A percentile compares a stretch with the other conserved stretches of the same genome.
Evolutionary conservation across 139 green algal genomes (phyloP).

Genomic region (Tetraselmis striata): DNA sequence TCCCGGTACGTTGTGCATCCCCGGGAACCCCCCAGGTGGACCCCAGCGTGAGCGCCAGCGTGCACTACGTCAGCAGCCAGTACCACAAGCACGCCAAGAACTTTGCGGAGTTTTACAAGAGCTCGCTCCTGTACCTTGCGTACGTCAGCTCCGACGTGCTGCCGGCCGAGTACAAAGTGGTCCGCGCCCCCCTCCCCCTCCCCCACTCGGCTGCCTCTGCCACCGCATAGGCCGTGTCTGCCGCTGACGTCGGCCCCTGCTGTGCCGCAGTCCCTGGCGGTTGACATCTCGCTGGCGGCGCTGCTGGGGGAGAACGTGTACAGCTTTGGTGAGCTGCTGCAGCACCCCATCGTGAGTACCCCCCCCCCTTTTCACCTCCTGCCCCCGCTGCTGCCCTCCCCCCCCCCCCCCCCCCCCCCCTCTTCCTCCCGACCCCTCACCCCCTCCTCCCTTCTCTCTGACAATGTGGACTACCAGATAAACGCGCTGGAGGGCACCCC

Average conservation of each 20-base stretch:
- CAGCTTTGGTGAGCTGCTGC: slow-evolving; percentile 95
- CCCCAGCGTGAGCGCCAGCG: slow-evolving; percentile 73
- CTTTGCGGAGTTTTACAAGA: slow-evolving; percentile 65
- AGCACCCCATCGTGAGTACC: slow-evolving; percentile 84
- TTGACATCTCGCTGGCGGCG: slow-evolving; percentile 90
- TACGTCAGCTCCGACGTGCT: slow-evolving; percentile 81
- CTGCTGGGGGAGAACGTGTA: slow-evolving; percentile 93
- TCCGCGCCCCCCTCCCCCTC: not conserved
- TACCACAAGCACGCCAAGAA: slow-evolving; percentile 74
- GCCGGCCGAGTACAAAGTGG: slow-evolving; percentile 60
- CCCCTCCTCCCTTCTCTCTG: no score
- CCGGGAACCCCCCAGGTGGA: slow-evolving; percentile 68
- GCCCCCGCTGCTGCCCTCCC: not conserved
- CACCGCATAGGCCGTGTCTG: not conserved
- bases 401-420: no score
- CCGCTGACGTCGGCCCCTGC: not conserved
- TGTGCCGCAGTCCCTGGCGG: slow-evolving; percentile 53
- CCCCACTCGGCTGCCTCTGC: not conserved
- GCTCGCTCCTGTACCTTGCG: slow-evolving; percentile 81
- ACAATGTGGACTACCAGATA: no score
- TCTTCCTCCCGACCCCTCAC: no score
- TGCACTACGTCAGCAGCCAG: slow-evolving; percentile 77
- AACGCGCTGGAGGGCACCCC: slow-evolving; percentile 53
- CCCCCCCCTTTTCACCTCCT: not conserved
- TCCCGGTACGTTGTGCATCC: not conserved